Evolutionary conservation across 2,329 filamentous ascomycete genomes (phyloP), one percentile per base, ranked within the genome.

Genomic region (Talaromyces sp.): DNA sequence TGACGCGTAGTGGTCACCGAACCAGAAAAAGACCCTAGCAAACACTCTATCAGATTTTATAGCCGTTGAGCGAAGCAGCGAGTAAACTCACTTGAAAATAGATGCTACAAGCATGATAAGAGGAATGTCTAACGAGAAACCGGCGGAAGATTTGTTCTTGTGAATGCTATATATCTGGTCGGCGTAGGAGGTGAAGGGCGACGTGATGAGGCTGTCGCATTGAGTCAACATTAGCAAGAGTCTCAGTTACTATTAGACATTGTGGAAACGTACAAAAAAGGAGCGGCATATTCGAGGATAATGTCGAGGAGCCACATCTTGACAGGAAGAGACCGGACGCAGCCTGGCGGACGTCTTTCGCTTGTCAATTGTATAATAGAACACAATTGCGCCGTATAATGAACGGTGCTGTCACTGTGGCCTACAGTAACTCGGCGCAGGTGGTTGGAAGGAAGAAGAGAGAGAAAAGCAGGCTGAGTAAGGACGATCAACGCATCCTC

Each of bases 141-240:
- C 85, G 35, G 81, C 82, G 3, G 84, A 87, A 60, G 78, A 83
- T 66, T 82, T 80, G 61, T 74, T 81, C 65, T 80, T 80, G 73
- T 87, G 81, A 68, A 88, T 88, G 65, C 81, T 84, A 70, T 85
- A 80, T 69, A 88, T 88, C 69, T 88, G 85, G 72, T 88, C 85
- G 62, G 83, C 81, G 75, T 88, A 88, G 65, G 83, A 86, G 55
- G 85, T 87, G 61, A 88, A 74, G 9, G 85, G 85, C 8, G 85
- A 86, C 9, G 83, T 80, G 57, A 86, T 77, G 63, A 88, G 80
- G 72, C 83, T 85, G 67, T 60, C 12, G 46, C 9, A 48, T 24
- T 43, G 4, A 7, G 24, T 9, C n/a, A 26, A n/a, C 3, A 32
- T 60, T 57, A 60, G 54, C 51, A 54, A 55, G 48, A 56, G 54